phyloP scores from a whole-genome alignment of 495 filamentous ascomycete genomes.

The Poronia punctata region DNA sequence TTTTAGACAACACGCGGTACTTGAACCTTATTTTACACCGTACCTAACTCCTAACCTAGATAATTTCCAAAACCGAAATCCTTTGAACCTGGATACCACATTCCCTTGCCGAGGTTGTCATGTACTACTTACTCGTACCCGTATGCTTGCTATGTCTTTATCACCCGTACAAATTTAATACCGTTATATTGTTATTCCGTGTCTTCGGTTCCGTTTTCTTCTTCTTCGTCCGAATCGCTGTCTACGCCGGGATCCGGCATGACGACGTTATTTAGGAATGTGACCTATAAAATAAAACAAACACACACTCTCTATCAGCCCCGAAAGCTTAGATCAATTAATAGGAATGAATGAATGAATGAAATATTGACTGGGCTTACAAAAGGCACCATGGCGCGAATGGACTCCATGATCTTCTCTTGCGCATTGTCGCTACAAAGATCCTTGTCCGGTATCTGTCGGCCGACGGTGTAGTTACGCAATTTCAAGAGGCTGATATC shows the following conservation, averaged over 20 bases:
- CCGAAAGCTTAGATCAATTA: constrained; percentile 16
- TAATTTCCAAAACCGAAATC: too few relatives aligned
- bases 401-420: constrained; percentile 46
- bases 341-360: not conserved
- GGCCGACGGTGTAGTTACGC: constrained; percentile 65
- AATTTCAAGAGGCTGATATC: constrained; percentile 72
- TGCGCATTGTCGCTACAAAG: constrained; percentile 45
- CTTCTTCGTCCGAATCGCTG: constrained; percentile 24
- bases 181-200: not conserved
- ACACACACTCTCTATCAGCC: too few relatives aligned
- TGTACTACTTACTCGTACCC: too few relatives aligned
- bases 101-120: too few relatives aligned
- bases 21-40: too few relatives aligned
- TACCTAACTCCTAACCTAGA: too few relatives aligned
- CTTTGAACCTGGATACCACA: too few relatives aligned
- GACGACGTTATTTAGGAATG: constrained; percentile 55
- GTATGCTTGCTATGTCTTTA: too few relatives aligned
- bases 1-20: too few relatives aligned
- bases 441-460: constrained; percentile 52
- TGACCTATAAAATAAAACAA: constrained; percentile 45
- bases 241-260: constrained; percentile 53
- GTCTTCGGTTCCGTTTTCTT: constrained; percentile 1
- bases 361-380: constrained; percentile 36
- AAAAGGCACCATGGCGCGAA: constrained; percentile 56
- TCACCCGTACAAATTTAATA: too few relatives aligned